Evolutionary conservation across 2,329 filamentous ascomycete species (phyloP).

Genomic region (Westerdykella ornata): DNA sequence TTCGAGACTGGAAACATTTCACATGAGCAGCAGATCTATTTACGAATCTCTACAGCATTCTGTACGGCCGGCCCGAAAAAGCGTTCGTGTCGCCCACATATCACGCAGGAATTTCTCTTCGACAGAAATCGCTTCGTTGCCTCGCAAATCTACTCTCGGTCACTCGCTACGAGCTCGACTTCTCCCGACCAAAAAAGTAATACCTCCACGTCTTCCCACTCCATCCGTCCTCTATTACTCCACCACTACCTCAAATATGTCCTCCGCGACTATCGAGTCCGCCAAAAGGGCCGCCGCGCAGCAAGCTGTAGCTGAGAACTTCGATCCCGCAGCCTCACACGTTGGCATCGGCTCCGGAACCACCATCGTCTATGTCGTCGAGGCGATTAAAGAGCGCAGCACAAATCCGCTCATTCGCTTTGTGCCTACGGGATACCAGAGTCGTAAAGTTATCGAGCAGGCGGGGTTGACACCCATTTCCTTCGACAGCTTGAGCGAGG

Average conservation of each 20-base stretch:
- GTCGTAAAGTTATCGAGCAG: conserved; percentile 73
- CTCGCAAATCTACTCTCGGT: no score
- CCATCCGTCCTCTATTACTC: not conserved
- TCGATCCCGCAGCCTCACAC: conserved; percentile 55
- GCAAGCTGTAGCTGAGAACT: conserved; percentile 65
- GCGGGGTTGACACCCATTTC: conserved; percentile 71
- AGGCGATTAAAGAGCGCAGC: conserved; percentile 55
- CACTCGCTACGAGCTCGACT: conserved; percentile 1
- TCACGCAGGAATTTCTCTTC: no score
- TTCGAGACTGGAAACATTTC: no score
- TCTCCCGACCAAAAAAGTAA: not conserved
- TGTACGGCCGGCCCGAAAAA: no score
- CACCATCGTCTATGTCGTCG: conserved; percentile 78
- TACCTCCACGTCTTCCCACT: not conserved
- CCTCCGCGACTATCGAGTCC: conserved; percentile 49
- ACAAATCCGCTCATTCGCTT: conserved; percentile 61
- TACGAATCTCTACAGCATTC: no score
- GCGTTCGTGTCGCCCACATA: no score
- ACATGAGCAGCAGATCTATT: no score
- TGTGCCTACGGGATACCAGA: conserved; percentile 87
- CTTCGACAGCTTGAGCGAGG: conserved; percentile 65
- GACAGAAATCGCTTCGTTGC: no score
- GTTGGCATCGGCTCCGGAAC: conserved; percentile 77
- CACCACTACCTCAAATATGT: not conserved
- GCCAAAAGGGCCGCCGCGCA: conserved; percentile 71